These are phyloP conservation scores for Penicillium sp. DNA, from an alignment of 2,329 filamentous ascomycete genomes.

Conservation along the genomic window DNA sequence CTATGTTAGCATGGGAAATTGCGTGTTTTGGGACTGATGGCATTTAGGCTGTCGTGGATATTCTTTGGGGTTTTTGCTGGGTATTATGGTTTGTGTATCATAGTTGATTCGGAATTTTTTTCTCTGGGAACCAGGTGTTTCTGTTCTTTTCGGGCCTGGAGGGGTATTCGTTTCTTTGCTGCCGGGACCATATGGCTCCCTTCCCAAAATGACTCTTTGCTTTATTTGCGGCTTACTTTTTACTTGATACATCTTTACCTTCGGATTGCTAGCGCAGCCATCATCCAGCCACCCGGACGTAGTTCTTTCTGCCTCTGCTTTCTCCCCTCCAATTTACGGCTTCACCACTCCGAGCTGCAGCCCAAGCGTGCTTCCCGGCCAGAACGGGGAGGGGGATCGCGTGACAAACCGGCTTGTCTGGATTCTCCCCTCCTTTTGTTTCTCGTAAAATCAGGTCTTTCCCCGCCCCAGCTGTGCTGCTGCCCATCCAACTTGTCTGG, in stretches of 20 bases:
- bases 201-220: too few relatives aligned
- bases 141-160: too few relatives aligned
- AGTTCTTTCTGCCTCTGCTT: too few relatives aligned
- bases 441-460: constrained; percentile 2
- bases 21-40: too few relatives aligned
- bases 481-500: not conserved
- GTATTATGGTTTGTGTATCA: constrained; percentile 9
- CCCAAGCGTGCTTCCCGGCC: not conserved
- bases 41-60: too few relatives aligned
- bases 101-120: constrained; percentile 3
- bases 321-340: too few relatives aligned
- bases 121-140: not conserved
- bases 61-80: constrained; percentile 1
- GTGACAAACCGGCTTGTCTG: constrained; percentile 17
- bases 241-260: too few relatives aligned
- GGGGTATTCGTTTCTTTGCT: too few relatives aligned
- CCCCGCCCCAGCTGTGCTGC: constrained; percentile 7
- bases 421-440: constrained; percentile 5
- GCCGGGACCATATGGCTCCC: too few relatives aligned
- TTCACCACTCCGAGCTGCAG: too few relatives aligned
- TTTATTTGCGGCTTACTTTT: constrained; percentile 1
- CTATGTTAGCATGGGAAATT: not conserved
- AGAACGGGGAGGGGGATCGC: constrained; percentile 11
- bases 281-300: too few relatives aligned
- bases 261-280: too few relatives aligned